Evolutionary conservation across 2,329 filamentous ascomycete genomes (phyloP).

Genomic region (Phaeosphaeriaceae sp.): DNA sequence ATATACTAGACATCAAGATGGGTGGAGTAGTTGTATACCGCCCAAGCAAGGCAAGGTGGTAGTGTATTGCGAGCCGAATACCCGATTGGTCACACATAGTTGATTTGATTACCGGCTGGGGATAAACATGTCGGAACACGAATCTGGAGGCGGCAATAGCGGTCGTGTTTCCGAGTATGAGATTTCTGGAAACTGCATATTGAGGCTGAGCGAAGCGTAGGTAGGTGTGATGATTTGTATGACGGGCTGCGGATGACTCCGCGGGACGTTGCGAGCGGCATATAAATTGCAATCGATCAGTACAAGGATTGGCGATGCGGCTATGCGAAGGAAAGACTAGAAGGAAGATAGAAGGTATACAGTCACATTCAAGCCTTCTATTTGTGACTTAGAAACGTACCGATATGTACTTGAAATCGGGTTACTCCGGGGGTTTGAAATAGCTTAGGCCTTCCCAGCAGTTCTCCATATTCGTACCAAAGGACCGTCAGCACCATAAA

Average conservation of each 20-base stretch:
- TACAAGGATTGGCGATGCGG: too few species aligned
- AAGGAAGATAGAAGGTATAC: too few species aligned
- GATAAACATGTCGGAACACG: constrained; percentile 4
- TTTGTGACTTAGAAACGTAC: too few species aligned
- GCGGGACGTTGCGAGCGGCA: neutral
- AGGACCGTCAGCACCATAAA: constrained; percentile 9
- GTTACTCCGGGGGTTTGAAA: neutral
- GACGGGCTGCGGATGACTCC: neutral
- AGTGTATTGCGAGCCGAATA: constrained; percentile 25
- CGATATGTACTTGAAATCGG: too few species aligned
- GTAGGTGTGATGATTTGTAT: neutral
- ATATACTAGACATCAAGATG: neutral
- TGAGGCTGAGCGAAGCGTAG: neutral
- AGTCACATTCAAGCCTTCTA: too few species aligned
- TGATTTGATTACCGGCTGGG: constrained; percentile 14
- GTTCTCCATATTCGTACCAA: constrained; percentile 8
- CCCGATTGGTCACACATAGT: constrained; percentile 23
- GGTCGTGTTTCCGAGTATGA: constrained; percentile 8
- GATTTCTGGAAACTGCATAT: neutral
- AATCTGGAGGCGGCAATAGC: constrained; percentile 9
- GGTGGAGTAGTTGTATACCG: neutral
- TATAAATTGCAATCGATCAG: neutral
- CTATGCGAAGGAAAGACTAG: too few species aligned
- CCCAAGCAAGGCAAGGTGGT: constrained; percentile 3
- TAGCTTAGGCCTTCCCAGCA: neutral